Base-by-base conservation (phyloP, 768 basidiomycete genomes). In the Tulasnella sp. region DNA sequence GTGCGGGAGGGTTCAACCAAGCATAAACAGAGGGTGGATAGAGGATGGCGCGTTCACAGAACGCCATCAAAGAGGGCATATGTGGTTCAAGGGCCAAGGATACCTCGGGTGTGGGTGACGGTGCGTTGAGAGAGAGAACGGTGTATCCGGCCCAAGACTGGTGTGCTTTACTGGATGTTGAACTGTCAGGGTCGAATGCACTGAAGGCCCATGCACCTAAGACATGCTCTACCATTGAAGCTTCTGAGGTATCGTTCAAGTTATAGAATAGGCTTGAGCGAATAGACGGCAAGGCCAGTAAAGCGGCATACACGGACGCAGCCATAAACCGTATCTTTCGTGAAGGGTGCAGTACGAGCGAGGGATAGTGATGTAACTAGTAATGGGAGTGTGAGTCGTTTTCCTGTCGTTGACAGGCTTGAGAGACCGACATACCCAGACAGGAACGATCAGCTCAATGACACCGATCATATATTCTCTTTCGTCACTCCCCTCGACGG, bases 311-410 rank as follows among this genome's bases (percentile, higher is more conserved):
- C 2, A 87, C 68, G 0, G 74, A 74, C 42, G 78, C 80, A 27
- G 82, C 76, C 3, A 81, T 76, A 27, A 76, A 68, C 9, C 83
- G 84, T 49, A 92, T 75, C 43, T 88, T 81, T 31, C 90, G 81
- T 8, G 85, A 83, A 0, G 89, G 80, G 63, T 93, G 88, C 30
- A 88, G 73, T 53, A 91, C 80, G 15, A 96, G 76, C 0, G 84
- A 75, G 0, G 92, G 83, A n/a, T 87, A 72, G 70, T 94, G 91
- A 70, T 96, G 88, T 31, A 91, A 72, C 92, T 94, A 60, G 15
- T n/a, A 17, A 25, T 4, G 9, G 29, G 27, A 44, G 42, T 38
- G 53, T 34, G 9, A 29, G 53, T 19, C 27, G 24, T 41, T 45
- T 27, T 53, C 17, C 45, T 29, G 15, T 27, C 58, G 49, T 50